Evolutionary conservation across 108 stramenopile species (phyloP).

Genomic region (Halocafeteria seosinensis): DNA sequence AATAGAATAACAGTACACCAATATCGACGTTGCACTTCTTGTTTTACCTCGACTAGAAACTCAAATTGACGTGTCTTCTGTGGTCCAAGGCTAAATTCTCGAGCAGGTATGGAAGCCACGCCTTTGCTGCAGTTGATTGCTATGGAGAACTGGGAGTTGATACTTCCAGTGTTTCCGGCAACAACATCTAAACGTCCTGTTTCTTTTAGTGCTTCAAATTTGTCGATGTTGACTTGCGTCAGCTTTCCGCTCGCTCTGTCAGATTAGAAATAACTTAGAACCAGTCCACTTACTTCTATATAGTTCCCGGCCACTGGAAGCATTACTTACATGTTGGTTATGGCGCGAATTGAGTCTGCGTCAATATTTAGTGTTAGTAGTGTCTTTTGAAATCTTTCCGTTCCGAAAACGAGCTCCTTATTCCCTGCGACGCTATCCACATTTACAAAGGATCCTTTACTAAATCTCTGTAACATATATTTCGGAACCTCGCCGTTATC

Average conservation of each 20-base stretch:
- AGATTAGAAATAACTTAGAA: no score
- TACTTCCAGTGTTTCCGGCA: neutral
- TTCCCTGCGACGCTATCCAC: neutral
- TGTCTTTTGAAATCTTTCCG: neutral
- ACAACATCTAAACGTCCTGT: neutral
- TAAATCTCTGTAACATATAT: neutral
- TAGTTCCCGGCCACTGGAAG: neutral
- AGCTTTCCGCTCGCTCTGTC: no score
- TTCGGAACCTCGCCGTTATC: neutral
- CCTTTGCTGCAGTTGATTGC: neutral
- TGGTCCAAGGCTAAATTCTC: neutral
- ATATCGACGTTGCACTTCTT: neutral
- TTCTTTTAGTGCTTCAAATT: neutral
- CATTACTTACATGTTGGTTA: neutral
- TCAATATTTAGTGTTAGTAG: neutral
- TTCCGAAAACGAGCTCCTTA: neutral
- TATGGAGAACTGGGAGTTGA: neutral
- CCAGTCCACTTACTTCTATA: neutral
- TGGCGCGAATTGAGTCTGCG: neutral
- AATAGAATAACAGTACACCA: neutral
- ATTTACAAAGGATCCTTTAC: neutral
- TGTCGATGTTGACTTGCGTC: neutral
- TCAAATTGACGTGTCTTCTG: neutral
- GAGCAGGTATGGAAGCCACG: neutral
- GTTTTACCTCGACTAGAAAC: neutral